Base-by-base conservation (phyloP, 164 flowering plant genomes). In the Magnolia officinalis region DNA sequence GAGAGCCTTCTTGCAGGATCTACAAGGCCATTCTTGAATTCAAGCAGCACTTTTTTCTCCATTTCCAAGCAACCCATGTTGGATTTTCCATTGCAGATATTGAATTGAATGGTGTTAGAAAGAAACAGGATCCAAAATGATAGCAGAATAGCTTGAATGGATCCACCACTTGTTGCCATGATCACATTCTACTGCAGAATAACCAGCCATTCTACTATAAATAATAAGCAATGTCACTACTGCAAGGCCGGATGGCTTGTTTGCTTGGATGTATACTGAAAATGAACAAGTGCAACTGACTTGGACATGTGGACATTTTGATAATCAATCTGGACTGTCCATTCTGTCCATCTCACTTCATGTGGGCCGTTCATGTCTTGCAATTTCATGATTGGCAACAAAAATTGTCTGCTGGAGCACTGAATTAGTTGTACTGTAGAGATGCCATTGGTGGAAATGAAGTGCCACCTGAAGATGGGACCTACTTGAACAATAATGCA, bases 1-100 rank as follows among this genome's bases (percentile, higher is more conserved):
- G 75, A 78, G 16, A 78, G 72, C 18, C 72, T 26, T 26, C 49
- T 55, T 31, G 19, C 66, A 19, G 66, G 72, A 31, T 78, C 63
- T 1, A 19, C 13, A 16, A 55, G 61, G 61, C 61, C 18, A 10
- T 55, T 55, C 61, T 55, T 55, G 61, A 55, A 10, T 10, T 55
- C 16, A 6, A 6, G 61, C 61, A 2, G 29, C 29, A 13, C 61
- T 55, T 6, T 8, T 52, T 59, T 18, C 74, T 70, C 65, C 61
- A 55, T 55, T 55, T 55, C 61, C 61, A 55, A 16, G 61, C 61
- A 55, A 55, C 61, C 18, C 13, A 10, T 16, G 61, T 55, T 55
- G 61, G 61, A 2, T 55, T 10, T 55, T 55, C 18, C 10, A 11
- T 20, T 24, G 24, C 24, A 21, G 9, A 64, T 19, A 21, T 8